These are phyloP conservation scores for Dactylellina leptospora DNA, from an alignment of 2,329 filamentous ascomycete genomes.

Conservation along the genomic window DNA sequence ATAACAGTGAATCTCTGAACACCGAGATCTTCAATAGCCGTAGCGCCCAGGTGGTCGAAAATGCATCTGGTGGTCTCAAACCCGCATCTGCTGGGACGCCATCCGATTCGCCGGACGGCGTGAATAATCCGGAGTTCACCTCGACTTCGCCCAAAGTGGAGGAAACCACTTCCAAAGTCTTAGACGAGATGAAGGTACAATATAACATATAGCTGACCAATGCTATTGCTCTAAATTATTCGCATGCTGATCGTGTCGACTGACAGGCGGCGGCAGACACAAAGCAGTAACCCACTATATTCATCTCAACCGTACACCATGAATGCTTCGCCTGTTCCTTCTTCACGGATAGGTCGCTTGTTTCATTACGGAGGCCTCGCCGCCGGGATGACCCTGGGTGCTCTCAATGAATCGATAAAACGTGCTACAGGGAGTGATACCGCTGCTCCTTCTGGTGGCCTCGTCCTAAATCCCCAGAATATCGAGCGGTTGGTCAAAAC, in stretches of 20 bases:
- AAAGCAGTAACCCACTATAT: conserved; percentile 57
- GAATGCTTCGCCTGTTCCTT: conserved; percentile 87
- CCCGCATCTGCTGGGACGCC: conserved; percentile 55
- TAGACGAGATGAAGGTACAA: conserved; percentile 59
- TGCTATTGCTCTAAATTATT: no score
- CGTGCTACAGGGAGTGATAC: conserved; percentile 75
- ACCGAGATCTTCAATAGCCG: conserved; percentile 71
- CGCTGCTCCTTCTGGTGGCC: conserved; percentile 70
- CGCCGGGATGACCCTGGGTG: conserved; percentile 93
- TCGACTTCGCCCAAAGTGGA: conserved; percentile 44
- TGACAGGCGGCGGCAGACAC: conserved; percentile 56
- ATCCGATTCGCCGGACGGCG: conserved; percentile 56
- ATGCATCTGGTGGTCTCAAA: background rate
- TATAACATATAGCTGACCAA: no score
- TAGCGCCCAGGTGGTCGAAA: conserved; percentile 59
- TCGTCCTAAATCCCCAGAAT: conserved; percentile 87
- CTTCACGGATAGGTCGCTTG: conserved; percentile 82
- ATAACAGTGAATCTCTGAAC: conserved; percentile 66
- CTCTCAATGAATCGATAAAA: conserved; percentile 83
- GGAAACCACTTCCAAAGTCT: conserved; percentile 31
- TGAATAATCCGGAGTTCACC: conserved; percentile 50
- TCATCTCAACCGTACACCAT: conserved; percentile 70
- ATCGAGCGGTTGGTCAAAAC: conserved; percentile 93
- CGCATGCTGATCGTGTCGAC: conserved; percentile 57
- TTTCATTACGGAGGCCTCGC: conserved; percentile 96